Percentiles rank a stretch among this genome's conserved stretches.
These are phyloP conservation scores for Leishmania martiniquensis DNA, from an alignment of 208 protist genomes.

Conservation along the genomic window DNA sequence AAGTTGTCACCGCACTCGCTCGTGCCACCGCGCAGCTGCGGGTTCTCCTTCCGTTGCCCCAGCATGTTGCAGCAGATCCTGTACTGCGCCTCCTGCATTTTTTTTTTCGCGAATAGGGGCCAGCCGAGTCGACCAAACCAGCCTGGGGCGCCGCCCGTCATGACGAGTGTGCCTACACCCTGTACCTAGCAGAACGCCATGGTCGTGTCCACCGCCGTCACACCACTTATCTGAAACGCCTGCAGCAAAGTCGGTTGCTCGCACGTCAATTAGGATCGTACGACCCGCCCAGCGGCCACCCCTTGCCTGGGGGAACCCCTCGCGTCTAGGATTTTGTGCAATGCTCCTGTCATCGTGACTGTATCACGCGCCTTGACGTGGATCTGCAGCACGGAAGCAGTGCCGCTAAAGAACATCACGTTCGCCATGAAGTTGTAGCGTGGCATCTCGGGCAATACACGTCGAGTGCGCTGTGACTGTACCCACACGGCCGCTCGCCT, in stretches of 20 bases:
- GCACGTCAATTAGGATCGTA: slow-evolving; percentile 34
- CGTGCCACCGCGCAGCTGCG: slow-evolving; percentile 32
- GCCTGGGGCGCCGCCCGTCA: slow-evolving; percentile 30
- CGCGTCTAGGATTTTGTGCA: slow-evolving; percentile 35
- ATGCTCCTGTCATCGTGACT: slow-evolving; percentile 34
- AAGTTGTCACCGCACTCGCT: slow-evolving; percentile 46
- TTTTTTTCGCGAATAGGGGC: slow-evolving; percentile 29
- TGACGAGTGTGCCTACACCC: slow-evolving; percentile 29
- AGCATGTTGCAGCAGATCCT: slow-evolving; percentile 23
- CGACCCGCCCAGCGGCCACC: slow-evolving; percentile 42
- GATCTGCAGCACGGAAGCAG: slow-evolving; percentile 29
- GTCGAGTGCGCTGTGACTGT: slow-evolving; percentile 29
- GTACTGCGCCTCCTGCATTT: no score
- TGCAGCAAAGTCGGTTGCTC: slow-evolving; percentile 36
- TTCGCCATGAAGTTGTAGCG: slow-evolving; percentile 37
- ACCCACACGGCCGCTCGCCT: slow-evolving; percentile 41
- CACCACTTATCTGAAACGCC: slow-evolving; percentile 33
- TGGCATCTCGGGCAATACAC: slow-evolving; percentile 20
- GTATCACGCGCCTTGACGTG: slow-evolving; percentile 29
- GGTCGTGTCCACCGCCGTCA: slow-evolving; percentile 26
- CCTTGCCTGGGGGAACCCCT: slow-evolving; percentile 24
- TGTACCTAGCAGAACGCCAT: slow-evolving; percentile 23
- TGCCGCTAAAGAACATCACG: slow-evolving; percentile 37
- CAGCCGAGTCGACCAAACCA: slow-evolving; percentile 26
- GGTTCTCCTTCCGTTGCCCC: slow-evolving; percentile 33